phyloP scores from a whole-genome alignment of 2,329 filamentous ascomycete species.

The Xylaria sp. region DNA sequence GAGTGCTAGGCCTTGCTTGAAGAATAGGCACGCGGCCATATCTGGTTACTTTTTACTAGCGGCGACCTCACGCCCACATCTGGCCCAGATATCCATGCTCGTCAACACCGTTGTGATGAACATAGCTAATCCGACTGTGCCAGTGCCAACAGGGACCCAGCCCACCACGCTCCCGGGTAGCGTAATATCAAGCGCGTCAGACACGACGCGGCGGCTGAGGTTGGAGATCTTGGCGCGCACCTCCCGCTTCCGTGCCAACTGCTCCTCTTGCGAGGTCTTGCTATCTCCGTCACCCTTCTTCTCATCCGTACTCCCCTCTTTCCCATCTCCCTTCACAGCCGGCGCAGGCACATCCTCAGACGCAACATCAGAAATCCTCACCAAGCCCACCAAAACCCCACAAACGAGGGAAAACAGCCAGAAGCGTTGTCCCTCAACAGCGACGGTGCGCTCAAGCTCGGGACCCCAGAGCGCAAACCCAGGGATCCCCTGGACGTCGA shows the following conservation, averaged over 20 bases:
- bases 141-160: constrained; percentile 64
- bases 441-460: constrained; percentile 57
- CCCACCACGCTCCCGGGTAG: constrained; percentile 69
- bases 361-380: constrained; percentile 54
- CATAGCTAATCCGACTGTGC: constrained; percentile 67
- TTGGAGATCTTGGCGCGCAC: constrained; percentile 46
- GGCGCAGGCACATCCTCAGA: constrained; percentile 48
- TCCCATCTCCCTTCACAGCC: constrained; percentile 40
- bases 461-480: constrained; percentile 63
- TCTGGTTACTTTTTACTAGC: constrained; percentile 12
- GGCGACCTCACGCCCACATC: constrained; percentile 50
- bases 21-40: neutral
- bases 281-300: constrained; percentile 27
- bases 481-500: constrained; percentile 59
- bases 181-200: constrained; percentile 69
- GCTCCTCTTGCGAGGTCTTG: constrained; percentile 46
- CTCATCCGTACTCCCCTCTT: constrained; percentile 4
- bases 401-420: constrained; percentile 73
- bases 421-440: constrained; percentile 71
- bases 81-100: constrained; percentile 69
- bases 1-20: neutral
- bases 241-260: constrained; percentile 46
- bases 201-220: constrained; percentile 60
- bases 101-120: constrained; percentile 70
- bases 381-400: constrained; percentile 56